These are phyloP conservation scores for Citropsis articulata DNA, from an alignment of 345 rosid genomes.

Conservation along the genomic window DNA sequence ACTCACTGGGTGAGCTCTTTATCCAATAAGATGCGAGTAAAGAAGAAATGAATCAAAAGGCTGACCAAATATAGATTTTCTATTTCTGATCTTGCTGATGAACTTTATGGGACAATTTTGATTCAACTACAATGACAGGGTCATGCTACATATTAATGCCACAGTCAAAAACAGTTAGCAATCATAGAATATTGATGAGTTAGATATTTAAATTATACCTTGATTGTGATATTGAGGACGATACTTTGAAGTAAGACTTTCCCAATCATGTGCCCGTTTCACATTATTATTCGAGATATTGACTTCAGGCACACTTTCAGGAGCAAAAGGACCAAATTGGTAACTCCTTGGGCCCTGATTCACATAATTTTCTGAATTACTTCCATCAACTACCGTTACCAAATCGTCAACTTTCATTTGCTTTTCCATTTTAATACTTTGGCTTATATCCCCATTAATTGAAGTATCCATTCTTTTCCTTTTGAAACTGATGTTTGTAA, in stretches of 20 bases:
- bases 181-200: not conserved
- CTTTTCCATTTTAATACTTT: slow-evolving; percentile 29
- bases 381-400: slow-evolving; percentile 22
- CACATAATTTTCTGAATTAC: slow-evolving; percentile 30
- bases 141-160: not conserved
- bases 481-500: slow-evolving; percentile 52
- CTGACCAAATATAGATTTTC: not conserved
- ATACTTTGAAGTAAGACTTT: slow-evolving; percentile 54
- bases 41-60: not conserved
- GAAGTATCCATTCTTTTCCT: slow-evolving; percentile 41
- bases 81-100: too few relatives aligned
- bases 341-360: slow-evolving; percentile 39
- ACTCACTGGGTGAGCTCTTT: not conserved
- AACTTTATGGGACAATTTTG: not conserved
- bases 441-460: slow-evolving; percentile 25
- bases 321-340: slow-evolving; percentile 83
- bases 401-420: slow-evolving; percentile 35
- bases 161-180: not conserved
- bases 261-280: slow-evolving; percentile 46
- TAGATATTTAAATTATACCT: slow-evolving; percentile 36
- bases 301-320: slow-evolving; percentile 28
- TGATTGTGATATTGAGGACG: slow-evolving; percentile 72
- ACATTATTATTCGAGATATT: slow-evolving; percentile 25
- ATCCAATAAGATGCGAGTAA: not conserved
- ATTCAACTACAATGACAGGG: not conserved